Percentiles rank a stretch among this genome's conserved stretches.
These are phyloP conservation scores for Aspergillus sp. DNA, from an alignment of 2,329 filamentous ascomycete genomes.

Conservation along the genomic window DNA sequence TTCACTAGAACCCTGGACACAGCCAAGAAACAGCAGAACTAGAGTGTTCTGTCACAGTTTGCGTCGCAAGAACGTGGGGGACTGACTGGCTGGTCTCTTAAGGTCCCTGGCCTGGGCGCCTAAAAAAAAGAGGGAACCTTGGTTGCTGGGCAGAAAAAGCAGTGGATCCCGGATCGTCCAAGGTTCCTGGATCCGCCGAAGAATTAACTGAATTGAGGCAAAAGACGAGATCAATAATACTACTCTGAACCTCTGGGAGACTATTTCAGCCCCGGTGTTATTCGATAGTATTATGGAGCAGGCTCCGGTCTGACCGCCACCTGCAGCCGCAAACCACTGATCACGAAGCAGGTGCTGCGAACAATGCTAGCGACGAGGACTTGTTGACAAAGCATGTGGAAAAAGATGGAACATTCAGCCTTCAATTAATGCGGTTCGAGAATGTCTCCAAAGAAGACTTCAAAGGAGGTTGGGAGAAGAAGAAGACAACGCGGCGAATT, in stretches of 20 bases:
- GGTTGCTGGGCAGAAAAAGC: neutral
- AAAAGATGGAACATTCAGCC: neutral
- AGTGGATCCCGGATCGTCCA: neutral
- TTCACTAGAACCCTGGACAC: neutral
- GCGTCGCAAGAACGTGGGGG: neutral
- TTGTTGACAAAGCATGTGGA: too few relatives aligned
- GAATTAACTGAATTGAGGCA: neutral
- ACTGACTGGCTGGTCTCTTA: neutral
- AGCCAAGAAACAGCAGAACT: neutral
- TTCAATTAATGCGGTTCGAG: neutral
- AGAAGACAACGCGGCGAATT: neutral
- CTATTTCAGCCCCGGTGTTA: too few relatives aligned
- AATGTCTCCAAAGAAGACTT: neutral
- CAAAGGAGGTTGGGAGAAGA: neutral
- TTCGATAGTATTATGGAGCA: too few relatives aligned
- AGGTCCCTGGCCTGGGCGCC: neutral
- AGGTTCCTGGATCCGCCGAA: neutral
- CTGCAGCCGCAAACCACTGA: too few relatives aligned
- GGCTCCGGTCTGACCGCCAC: too few relatives aligned
- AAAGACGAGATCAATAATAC: neutral
- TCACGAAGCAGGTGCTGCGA: too few relatives aligned
- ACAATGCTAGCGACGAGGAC: too few relatives aligned
- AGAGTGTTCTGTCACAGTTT: neutral
- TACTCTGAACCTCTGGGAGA: neutral
- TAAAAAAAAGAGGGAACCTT: neutral